A percentile compares a stretch with the other conserved stretches of the same genome.
These are phyloP conservation scores for Leccinum subtestaceum DNA, from an alignment of 768 basidiomycete genomes.

Conservation along the genomic window DNA sequence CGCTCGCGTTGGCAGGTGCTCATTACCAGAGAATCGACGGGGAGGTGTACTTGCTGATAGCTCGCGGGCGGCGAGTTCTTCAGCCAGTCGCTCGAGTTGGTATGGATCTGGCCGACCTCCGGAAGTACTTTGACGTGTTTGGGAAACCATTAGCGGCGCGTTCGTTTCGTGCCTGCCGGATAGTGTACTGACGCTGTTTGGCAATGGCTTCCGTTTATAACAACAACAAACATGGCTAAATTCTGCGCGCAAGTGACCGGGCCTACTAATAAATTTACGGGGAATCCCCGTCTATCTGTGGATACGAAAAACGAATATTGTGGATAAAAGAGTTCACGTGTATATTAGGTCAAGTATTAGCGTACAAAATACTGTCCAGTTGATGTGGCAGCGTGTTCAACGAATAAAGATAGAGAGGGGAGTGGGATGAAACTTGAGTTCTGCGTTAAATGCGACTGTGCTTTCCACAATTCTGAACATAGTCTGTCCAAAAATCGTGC, in stretches of 20 bases:
- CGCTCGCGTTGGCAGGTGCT: conserved; percentile 24
- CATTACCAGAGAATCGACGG: conserved; percentile 5
- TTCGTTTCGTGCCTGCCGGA: background rate
- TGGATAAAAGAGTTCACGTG: background rate
- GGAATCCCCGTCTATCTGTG: no score
- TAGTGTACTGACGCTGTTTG: conserved; percentile 14
- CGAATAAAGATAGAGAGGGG: background rate
- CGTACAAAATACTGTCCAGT: background rate
- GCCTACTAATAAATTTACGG: no score
- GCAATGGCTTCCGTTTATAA: conserved; percentile 26
- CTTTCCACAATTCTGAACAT: background rate
- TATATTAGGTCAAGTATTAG: background rate
- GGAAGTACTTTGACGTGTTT: conserved; percentile 14
- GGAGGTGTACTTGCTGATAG: conserved; percentile 21
- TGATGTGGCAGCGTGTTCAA: background rate
- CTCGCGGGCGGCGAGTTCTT: conserved; percentile 65
- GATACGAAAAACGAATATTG: background rate
- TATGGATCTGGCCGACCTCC: conserved; percentile 47
- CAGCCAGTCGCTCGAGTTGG: conserved; percentile 67
- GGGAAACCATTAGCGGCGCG: conserved; percentile 16
- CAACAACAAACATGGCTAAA: conserved; percentile 19
- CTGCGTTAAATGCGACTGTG: background rate
- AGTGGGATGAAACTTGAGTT: background rate
- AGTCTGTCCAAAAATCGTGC: background rate
- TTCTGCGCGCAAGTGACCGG: no score